Evolutionary conservation across 257 asterid species (phyloP).

Genomic region (Leptodermis oblonga): DNA sequence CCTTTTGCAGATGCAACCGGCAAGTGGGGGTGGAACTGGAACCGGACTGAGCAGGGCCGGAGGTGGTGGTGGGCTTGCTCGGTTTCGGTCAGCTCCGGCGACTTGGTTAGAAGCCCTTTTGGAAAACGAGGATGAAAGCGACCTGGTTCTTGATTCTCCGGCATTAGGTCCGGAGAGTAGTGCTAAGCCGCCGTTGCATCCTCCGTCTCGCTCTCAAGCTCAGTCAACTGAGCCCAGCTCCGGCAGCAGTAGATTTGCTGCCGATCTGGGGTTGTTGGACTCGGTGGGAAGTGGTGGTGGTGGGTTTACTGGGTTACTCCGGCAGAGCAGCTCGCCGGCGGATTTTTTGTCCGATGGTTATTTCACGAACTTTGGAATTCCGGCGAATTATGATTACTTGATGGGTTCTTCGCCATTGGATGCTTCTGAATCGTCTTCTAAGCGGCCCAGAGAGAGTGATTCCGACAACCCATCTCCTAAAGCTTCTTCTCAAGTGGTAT

Average conservation of each 20-base stretch:
- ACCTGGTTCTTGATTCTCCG: constrained; percentile 46
- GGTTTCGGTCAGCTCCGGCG: constrained; percentile 86
- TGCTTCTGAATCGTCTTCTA: constrained; percentile 30
- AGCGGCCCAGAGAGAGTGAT: constrained; percentile 62
- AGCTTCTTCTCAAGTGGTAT: constrained; percentile 43
- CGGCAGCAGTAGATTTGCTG: constrained; percentile 26
- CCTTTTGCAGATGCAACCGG: constrained; percentile 77
- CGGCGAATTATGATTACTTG: constrained; percentile 42
- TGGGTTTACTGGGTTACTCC: constrained; percentile 56
- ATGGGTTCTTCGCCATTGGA: constrained; percentile 30
- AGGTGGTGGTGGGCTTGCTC: constrained; percentile 53
- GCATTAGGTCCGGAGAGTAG: constrained; percentile 6
- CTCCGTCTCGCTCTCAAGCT: constrained; percentile 18
- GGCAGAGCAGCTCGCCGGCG: constrained; percentile 94
- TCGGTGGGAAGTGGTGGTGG: constrained; percentile 36
- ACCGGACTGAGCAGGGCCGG: constrained; percentile 44
- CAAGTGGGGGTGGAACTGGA: constrained; percentile 50
- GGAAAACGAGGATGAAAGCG: constrained; percentile 66
- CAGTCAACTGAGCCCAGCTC: constrained; percentile 23
- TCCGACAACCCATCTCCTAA: constrained; percentile 38
- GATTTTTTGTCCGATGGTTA: constrained; percentile 66
- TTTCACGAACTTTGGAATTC: constrained; percentile 60
- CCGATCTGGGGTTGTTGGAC: constrained; percentile 69
- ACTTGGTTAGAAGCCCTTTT: constrained; percentile 91
- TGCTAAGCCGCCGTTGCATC: constrained; percentile 31